Evolutionary conservation across 2,329 filamentous ascomycete species (phyloP), one percentile per base, ranked within the genome.

Genomic region (Colletotrichum eleusines): DNA sequence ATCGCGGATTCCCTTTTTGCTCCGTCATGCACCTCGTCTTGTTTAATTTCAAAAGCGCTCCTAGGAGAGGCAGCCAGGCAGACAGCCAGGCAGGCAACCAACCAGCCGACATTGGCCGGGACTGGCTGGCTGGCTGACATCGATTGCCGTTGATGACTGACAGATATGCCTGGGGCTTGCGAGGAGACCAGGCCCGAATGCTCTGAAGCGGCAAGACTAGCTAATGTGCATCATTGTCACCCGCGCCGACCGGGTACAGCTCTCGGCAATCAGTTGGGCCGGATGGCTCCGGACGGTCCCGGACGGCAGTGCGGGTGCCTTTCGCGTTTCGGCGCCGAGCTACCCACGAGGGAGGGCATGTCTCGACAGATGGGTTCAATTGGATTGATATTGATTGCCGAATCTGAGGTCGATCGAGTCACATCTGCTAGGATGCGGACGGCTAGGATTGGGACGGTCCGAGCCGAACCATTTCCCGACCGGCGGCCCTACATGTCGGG

Each of bases 1-100:
- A 63, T 54, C 48, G 60, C 60, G 60, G 18, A 18, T 16, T 44
- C 28, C 26, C 31, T 63, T 44, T 46, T 44, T n/a, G n/a, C n/a
- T n/a, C n/a, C n/a, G n/a, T n/a, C n/a, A n/a, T 42, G 12, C 2
- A 18, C 26, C 8, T 8, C 12, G 8, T 8, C 2, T 50, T 28
- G n/a, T 46, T 26, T n/a, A n/a, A n/a, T n/a, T n/a, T n/a, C n/a
- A n/a, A n/a, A n/a, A n/a, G n/a, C n/a, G n/a, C n/a, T n/a, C n/a
- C n/a, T n/a, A n/a, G n/a, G n/a, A n/a, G n/a, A n/a, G n/a, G n/a
- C n/a, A n/a, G n/a, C n/a, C n/a, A n/a, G n/a, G n/a, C n/a, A n/a
- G n/a, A n/a, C n/a, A n/a, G n/a, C n/a, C n/a, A n/a, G n/a, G n/a
- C n/a, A n/a, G n/a, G n/a, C n/a, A n/a, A n/a, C n/a, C n/a, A n/a